These are phyloP conservation scores for Penicillium freii DNA, from an alignment of 2,329 filamentous ascomycete genomes.

Conservation along the genomic window DNA sequence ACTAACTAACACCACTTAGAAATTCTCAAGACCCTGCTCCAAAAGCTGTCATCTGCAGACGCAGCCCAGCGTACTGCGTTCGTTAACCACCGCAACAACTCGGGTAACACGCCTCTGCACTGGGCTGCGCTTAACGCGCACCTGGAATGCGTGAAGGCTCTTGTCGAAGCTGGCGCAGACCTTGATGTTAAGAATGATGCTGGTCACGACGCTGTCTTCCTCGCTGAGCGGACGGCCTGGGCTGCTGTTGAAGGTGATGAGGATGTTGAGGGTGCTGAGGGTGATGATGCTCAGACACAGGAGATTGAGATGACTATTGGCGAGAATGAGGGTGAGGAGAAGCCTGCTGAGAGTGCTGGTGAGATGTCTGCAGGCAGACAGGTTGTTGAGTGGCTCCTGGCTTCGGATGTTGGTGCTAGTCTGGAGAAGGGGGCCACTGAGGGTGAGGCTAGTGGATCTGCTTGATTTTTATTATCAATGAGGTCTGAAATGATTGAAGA, in stretches of 20 bases:
- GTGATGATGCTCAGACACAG: constrained; percentile 19
- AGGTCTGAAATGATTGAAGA: constrained; percentile 3
- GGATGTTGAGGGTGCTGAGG: constrained; percentile 19
- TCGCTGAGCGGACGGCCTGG: constrained; percentile 70
- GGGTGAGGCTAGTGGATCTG: constrained; percentile 22
- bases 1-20: constrained; percentile 29
- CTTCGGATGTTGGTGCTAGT: constrained; percentile 37
- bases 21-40: constrained; percentile 50
- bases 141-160: constrained; percentile 70
- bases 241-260: constrained; percentile 52
- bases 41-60: constrained; percentile 33
- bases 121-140: constrained; percentile 93
- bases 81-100: constrained; percentile 63
- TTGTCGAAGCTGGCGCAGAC: constrained; percentile 74
- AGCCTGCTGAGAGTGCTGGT: constrained; percentile 13
- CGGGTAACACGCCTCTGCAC: constrained; percentile 88
- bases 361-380: constrained; percentile 38
- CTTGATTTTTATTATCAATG: constrained; percentile 1
- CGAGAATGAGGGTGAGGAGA: constrained; percentile 18
- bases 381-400: constrained; percentile 45
- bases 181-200: constrained; percentile 76
- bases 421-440: constrained; percentile 34
- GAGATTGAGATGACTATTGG: constrained; percentile 29
- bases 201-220: constrained; percentile 75
- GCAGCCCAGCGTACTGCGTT: constrained; percentile 27